A percentile compares a stretch with the other conserved stretches of the same genome.
Evolutionary conservation across 1,284 basidiomycete species (phyloP).

Genomic region (Rhodotorula sp.): DNA sequence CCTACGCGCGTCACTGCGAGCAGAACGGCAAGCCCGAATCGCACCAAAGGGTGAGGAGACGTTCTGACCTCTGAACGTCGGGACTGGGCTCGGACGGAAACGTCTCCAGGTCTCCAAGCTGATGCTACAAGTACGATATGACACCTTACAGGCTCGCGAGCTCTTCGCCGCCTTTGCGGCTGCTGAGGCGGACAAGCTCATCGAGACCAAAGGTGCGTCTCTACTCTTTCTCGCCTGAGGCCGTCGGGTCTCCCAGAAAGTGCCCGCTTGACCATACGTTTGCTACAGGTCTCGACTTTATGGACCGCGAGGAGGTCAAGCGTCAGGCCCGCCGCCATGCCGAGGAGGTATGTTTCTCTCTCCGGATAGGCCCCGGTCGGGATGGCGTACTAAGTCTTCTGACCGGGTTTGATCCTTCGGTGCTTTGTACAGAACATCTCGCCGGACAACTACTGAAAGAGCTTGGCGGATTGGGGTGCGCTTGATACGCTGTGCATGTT

Average conservation of each 20-base stretch:
- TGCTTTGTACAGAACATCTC: neutral
- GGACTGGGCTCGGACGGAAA: too few species aligned
- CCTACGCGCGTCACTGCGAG: slow-evolving; percentile 49
- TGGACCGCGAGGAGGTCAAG: slow-evolving; percentile 36
- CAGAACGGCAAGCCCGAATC: slow-evolving; percentile 44
- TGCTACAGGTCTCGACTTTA: slow-evolving; percentile 10
- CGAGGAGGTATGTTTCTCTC: slow-evolving; percentile 7
- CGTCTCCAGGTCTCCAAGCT: neutral
- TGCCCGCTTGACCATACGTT: neutral
- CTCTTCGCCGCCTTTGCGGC: slow-evolving; percentile 50
- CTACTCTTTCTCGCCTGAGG: neutral
- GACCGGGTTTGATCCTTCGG: neutral
- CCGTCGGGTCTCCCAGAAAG: neutral
- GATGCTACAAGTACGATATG: neutral
- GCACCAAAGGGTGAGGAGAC: slow-evolving; percentile 25
- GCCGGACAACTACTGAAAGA: slow-evolving; percentile 5
- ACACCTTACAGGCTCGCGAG: slow-evolving; percentile 42
- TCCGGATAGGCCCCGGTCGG: too few species aligned
- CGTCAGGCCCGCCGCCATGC: slow-evolving; percentile 31
- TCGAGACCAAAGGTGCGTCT: slow-evolving; percentile 41
- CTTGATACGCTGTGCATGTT: neutral
- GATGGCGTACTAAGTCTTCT: neutral
- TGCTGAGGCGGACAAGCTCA: slow-evolving; percentile 51
- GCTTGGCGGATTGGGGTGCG: neutral
- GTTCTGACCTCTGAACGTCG: too few species aligned